Evolutionary conservation across 1,284 basidiomycete species (phyloP).

Genomic region (Tylopilus sp.): DNA sequence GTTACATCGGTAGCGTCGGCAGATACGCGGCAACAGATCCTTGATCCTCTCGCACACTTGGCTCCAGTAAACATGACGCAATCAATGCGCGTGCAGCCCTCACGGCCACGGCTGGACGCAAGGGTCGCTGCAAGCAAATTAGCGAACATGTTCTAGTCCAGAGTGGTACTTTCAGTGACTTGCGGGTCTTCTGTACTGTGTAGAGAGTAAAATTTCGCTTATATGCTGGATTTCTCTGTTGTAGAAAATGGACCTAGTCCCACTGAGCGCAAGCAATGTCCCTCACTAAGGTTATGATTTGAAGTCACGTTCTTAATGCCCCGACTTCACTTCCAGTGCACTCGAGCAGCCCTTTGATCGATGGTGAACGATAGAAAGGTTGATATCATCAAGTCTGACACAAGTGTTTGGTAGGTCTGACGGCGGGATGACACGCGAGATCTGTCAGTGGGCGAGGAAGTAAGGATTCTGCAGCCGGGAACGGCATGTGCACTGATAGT

Average conservation of each 20-base stretch:
- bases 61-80: slow-evolving; percentile 58
- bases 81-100: slow-evolving; percentile 64
- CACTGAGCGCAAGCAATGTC: neutral
- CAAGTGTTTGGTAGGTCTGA: too few species aligned
- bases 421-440: too few species aligned
- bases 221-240: slow-evolving; percentile 26
- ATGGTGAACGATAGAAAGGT: too few species aligned
- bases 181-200: slow-evolving; percentile 3
- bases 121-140: slow-evolving; percentile 83
- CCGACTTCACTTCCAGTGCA: too few species aligned
- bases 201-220: slow-evolving; percentile 2
- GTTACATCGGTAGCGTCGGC: slow-evolving; percentile 14
- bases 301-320: neutral
- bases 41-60: slow-evolving; percentile 64
- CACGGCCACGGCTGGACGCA: slow-evolving; percentile 67
- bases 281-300: neutral
- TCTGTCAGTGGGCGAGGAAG: too few species aligned
- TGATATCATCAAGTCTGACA: too few species aligned
- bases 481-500: too few species aligned
- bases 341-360: too few species aligned
- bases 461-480: too few species aligned
- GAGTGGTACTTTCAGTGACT: neutral
- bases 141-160: slow-evolving; percentile 72
- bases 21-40: slow-evolving; percentile 29
- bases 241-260: slow-evolving; percentile 6